A percentile compares a stretch with the other conserved stretches of the same genome.
Evolutionary conservation across 768 basidiomycete species (phyloP).

Genomic region (Naganishia kalamii): DNA sequence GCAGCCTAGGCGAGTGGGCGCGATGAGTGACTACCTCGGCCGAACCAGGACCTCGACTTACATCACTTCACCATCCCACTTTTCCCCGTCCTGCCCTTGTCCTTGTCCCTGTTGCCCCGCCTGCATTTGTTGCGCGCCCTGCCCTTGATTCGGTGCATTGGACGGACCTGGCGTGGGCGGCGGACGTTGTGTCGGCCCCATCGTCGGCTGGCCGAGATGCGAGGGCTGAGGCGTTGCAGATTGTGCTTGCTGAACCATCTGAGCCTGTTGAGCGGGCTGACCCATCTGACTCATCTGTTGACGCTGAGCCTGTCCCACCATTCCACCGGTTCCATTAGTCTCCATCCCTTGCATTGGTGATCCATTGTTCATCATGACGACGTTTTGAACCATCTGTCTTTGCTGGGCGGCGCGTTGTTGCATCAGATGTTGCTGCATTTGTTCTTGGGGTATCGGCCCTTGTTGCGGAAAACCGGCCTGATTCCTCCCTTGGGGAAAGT

Average conservation of each 20-base stretch:
- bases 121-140: constrained; percentile 4
- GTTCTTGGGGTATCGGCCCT: no score
- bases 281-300: background rate
- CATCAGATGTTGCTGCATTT: background rate
- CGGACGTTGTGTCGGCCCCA: no score
- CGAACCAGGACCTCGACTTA: background rate
- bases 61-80: constrained; percentile 21
- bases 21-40: background rate
- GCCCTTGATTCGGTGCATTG: background rate
- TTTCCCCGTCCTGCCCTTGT: background rate
- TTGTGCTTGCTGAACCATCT: background rate
- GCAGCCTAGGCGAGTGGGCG: constrained; percentile 33
- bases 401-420: background rate
- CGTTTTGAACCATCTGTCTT: background rate
- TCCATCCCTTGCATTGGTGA: background rate
- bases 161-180: no score
- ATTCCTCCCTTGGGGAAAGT: background rate
- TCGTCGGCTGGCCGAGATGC: background rate
- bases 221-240: background rate
- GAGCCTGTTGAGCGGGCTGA: background rate
- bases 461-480: background rate
- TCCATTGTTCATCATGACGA: background rate
- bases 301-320: constrained; percentile 6
- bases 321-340: background rate
- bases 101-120: background rate